phyloP scores from a whole-genome alignment of 129 eudicot genomes.

The Flaveria brownii region DNA sequence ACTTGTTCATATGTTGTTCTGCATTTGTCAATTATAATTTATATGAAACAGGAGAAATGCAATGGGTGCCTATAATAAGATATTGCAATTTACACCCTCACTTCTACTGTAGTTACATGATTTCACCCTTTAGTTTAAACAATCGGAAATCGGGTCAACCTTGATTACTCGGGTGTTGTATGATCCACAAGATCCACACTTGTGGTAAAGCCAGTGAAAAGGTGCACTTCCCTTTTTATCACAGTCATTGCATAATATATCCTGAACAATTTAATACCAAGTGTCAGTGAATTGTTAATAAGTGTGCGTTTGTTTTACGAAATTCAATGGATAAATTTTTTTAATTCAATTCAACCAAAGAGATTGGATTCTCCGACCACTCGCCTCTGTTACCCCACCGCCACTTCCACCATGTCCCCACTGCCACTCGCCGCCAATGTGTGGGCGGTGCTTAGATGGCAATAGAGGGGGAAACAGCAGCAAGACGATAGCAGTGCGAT shows the following conservation, averaged over 20 bases:
- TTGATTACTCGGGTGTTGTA: slow-evolving; percentile 94
- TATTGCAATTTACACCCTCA: slow-evolving; percentile 32
- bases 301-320: no score
- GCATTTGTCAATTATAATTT: neutral
- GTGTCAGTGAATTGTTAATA: neutral
- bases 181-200: slow-evolving; percentile 87
- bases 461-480: no score
- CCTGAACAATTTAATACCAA: slow-evolving; percentile 42
- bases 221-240: slow-evolving; percentile 74
- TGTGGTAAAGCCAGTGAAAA: slow-evolving; percentile 93
- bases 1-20: slow-evolving; percentile 32
- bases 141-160: slow-evolving; percentile 52
- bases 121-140: slow-evolving; percentile 40
- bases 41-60: slow-evolving; percentile 1
- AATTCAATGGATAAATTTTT: no score
- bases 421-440: no score
- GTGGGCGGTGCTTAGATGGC: no score
- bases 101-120: slow-evolving; percentile 29
- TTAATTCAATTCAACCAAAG: no score
- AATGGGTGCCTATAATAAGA: slow-evolving; percentile 23
- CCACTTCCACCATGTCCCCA: no score
- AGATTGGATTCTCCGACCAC: no score
- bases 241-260: slow-evolving; percentile 87
- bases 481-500: no score
- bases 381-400: no score